phyloP scores from a whole-genome alignment of 805 yeast species.

The Yamadazyma akitaensis region DNA sequence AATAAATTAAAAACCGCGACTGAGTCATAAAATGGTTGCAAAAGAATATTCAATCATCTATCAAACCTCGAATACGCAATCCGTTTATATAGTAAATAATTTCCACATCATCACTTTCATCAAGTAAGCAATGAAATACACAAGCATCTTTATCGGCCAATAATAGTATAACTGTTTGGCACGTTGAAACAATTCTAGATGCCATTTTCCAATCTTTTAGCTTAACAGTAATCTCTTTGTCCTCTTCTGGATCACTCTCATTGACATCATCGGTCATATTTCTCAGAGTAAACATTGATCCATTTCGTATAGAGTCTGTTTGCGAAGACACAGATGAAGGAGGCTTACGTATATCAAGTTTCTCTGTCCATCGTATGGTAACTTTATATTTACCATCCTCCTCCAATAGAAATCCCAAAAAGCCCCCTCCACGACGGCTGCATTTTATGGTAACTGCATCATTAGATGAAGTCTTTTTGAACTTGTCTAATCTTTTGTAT shows the following conservation, averaged over 20 bases:
- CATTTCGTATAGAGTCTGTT: conserved; percentile 1
- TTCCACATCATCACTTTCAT: conserved; percentile 62
- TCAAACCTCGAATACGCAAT: conserved; percentile 12
- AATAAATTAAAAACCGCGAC: conserved; percentile 2
- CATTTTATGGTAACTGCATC: conserved; percentile 51
- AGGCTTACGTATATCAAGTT: conserved; percentile 43
- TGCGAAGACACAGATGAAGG: not conserved
- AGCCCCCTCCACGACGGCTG: conserved; percentile 43
- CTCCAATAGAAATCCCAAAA: conserved; percentile 48
- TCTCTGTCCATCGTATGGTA: conserved; percentile 58
- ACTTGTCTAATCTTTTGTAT: conserved; percentile 65
- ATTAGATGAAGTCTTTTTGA: conserved; percentile 39
- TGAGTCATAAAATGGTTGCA: conserved; percentile 8
- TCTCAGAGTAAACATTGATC: not conserved
- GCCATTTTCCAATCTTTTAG: conserved; percentile 70
- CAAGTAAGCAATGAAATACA: conserved; percentile 63
- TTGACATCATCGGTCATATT: conserved; percentile 1
- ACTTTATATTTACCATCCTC: conserved; percentile 54
- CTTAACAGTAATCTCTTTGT: conserved; percentile 48
- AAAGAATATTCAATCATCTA: not conserved
- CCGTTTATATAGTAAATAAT: conserved; percentile 57
- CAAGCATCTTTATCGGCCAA: conserved; percentile 57
- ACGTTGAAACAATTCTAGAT: conserved; percentile 54
- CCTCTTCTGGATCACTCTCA: conserved; percentile 19
- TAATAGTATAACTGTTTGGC: conserved; percentile 59